Conservation (phyloP, 2,329 filamentous ascomycete genomes). For the Dactylellina cionopaga region DNA sequence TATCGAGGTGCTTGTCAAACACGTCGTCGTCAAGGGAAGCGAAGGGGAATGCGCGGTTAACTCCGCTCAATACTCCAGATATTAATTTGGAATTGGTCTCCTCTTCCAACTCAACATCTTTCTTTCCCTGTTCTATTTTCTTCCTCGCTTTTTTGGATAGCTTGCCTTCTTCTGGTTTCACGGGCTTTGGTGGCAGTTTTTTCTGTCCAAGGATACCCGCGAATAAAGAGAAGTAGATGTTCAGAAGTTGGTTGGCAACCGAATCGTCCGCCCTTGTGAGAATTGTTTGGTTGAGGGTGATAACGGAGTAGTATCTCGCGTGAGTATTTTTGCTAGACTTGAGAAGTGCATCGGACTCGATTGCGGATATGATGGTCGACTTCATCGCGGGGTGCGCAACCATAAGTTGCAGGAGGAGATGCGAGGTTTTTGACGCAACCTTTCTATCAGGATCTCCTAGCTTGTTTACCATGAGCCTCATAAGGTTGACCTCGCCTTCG, state of each 20-base stretch:
- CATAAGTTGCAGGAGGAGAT: conserved; percentile 90
- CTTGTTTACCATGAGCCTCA: conserved; percentile 93
- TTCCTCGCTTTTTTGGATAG: conserved; percentile 59
- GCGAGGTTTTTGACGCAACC: conserved; percentile 91
- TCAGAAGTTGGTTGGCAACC: conserved; percentile 80
- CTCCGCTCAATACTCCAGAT: conserved; percentile 88
- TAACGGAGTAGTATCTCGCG: conserved; percentile 94
- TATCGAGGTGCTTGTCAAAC: conserved; percentile 88
- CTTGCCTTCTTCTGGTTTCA: conserved; percentile 60
- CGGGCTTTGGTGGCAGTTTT: conserved; percentile 65
- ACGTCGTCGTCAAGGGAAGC: conserved; percentile 79
- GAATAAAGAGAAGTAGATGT: conserved; percentile 93
- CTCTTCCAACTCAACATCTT: conserved; percentile 62
- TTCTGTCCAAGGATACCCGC: conserved; percentile 66
- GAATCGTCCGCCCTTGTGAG: conserved; percentile 83
- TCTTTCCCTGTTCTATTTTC: conserved; percentile 57
- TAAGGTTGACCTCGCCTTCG: conserved; percentile 93
- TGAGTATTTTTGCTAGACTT: conserved; percentile 86
- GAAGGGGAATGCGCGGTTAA: conserved; percentile 96
- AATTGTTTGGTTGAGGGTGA: conserved; percentile 96
- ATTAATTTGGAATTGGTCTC: conserved; percentile 90
- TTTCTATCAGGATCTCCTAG: conserved; percentile 94
- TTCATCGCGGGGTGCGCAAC: conserved; percentile 94
- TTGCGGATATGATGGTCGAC: conserved; percentile 79
- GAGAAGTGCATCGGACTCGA: conserved; percentile 89